phyloP scores from a whole-genome alignment of 2,329 filamentous ascomycete species.

The Epicoccum sorghinum region DNA sequence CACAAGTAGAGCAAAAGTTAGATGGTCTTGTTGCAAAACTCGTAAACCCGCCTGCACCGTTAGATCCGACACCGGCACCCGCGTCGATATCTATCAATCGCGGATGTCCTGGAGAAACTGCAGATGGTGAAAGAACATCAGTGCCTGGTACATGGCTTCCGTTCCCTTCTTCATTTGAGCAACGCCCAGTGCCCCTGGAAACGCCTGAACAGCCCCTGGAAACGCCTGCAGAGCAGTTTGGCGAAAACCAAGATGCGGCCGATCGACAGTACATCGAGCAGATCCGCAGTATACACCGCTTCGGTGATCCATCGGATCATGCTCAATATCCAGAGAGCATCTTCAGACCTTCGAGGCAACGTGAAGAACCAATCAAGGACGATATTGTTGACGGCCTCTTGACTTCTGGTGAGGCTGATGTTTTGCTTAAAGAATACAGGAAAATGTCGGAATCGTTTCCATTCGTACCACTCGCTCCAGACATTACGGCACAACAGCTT shows the following conservation, averaged over 20 bases:
- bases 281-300: conserved; percentile 35
- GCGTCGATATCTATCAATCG: not conserved
- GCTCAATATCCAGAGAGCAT: conserved; percentile 18
- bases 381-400: conserved; percentile 28
- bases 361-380: conserved; percentile 31
- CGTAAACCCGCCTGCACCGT: conserved; percentile 19
- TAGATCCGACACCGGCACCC: not conserved
- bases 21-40: conserved; percentile 44
- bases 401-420: conserved; percentile 33
- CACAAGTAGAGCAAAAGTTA: conserved; percentile 45
- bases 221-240: conserved; percentile 1
- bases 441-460: conserved; percentile 39
- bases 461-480: conserved; percentile 34
- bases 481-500: conserved; percentile 24
- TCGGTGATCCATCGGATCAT: conserved; percentile 22
- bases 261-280: conserved; percentile 34
- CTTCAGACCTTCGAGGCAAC: conserved; percentile 23
- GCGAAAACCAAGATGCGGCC: conserved; percentile 19
- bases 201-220: not conserved
- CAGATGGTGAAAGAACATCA: conserved; percentile 1
- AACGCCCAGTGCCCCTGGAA: not conserved
- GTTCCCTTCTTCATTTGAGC: conserved; percentile 32
- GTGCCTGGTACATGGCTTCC: conserved; percentile 39
- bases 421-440: conserved; percentile 33
- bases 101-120: not conserved